These are phyloP conservation scores for Tolypocladium sp. DNA, from an alignment of 2,329 filamentous ascomycete species.

Conservation along the genomic window DNA sequence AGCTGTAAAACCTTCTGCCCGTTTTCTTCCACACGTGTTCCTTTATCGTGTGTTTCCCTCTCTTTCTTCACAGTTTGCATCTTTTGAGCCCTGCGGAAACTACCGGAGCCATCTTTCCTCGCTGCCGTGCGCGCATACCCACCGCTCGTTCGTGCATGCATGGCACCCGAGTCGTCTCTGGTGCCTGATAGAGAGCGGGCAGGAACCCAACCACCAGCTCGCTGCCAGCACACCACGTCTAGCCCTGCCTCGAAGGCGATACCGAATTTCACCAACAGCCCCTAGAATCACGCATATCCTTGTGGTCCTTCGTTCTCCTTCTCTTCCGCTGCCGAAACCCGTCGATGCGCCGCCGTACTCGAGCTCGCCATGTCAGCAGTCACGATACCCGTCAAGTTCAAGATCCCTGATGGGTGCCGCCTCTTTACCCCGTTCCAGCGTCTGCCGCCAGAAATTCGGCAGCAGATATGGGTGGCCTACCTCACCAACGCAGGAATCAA, in stretches of 20 bases:
- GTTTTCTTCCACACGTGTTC: neutral
- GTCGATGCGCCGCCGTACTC: neutral
- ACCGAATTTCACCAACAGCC: neutral
- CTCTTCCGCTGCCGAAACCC: neutral
- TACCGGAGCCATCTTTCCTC: neutral
- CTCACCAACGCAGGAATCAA: conserved; percentile 23
- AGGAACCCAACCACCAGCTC: neutral
- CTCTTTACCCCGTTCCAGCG: conserved; percentile 19
- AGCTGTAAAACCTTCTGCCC: neutral
- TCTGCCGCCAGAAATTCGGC: conserved; percentile 25
- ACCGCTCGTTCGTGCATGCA: neutral
- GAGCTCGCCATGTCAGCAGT: neutral
- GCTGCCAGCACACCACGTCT: neutral
- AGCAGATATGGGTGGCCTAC: conserved; percentile 22
- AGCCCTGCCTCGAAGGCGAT: neutral
- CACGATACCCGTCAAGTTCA: conserved; percentile 16
- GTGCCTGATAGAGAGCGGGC: neutral
- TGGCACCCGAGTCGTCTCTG: neutral
- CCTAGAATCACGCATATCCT: neutral
- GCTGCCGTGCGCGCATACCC: neutral
- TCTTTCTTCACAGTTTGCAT: neutral
- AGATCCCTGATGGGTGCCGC: conserved; percentile 19
- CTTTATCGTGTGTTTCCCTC: neutral
- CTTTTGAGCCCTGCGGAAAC: neutral
- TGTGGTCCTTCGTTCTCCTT: neutral